Evolutionary conservation across 2,329 filamentous ascomycete genomes (phyloP).

Genomic region (Tolypocladium inflatum): DNA sequence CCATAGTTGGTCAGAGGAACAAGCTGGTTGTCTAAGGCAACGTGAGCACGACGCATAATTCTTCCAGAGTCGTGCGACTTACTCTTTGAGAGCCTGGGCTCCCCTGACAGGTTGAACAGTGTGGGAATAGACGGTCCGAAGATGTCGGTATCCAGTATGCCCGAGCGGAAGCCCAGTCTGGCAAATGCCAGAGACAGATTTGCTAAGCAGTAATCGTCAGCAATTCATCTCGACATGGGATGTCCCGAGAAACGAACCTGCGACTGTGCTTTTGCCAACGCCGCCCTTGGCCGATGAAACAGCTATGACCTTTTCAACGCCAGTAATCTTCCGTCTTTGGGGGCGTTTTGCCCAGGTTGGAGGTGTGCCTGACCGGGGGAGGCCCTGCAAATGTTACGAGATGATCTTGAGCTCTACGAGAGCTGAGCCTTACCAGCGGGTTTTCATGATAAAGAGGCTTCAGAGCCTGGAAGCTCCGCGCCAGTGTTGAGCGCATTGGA

Average conservation of each 20-base stretch:
- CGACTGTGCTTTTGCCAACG: slow-evolving; percentile 94
- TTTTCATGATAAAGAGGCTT: slow-evolving; percentile 61
- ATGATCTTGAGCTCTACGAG: too few relatives aligned
- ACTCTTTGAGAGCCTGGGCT: slow-evolving; percentile 69
- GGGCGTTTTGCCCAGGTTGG: slow-evolving; percentile 62
- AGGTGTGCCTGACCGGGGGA: slow-evolving; percentile 62
- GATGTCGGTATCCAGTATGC: slow-evolving; percentile 91
- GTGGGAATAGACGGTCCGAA: slow-evolving; percentile 95
- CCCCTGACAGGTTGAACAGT: slow-evolving; percentile 69
- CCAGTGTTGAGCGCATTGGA: slow-evolving; percentile 26
- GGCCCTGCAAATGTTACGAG: slow-evolving; percentile 46
- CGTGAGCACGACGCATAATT: slow-evolving; percentile 2
- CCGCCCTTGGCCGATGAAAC: slow-evolving; percentile 95
- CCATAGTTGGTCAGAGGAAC: slow-evolving; percentile 89
- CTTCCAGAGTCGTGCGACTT: slow-evolving; percentile 17
- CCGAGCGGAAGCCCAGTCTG: slow-evolving; percentile 67
- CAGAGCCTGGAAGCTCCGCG: slow-evolving; percentile 24
- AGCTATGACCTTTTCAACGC: slow-evolving; percentile 89
- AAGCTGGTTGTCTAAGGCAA: slow-evolving; percentile 59
- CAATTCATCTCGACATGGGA: neutral
- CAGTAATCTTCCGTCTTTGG: slow-evolving; percentile 66
- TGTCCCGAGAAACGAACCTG: slow-evolving; percentile 44
- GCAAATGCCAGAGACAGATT: slow-evolving; percentile 87
- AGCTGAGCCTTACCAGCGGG: slow-evolving; percentile 53
- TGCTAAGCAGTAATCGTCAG: slow-evolving; percentile 25